A percentile compares a stretch with the other conserved stretches of the same genome.
Conservation (phyloP, 2,329 filamentous ascomycete species). For the Xylariaceae sp. region DNA sequence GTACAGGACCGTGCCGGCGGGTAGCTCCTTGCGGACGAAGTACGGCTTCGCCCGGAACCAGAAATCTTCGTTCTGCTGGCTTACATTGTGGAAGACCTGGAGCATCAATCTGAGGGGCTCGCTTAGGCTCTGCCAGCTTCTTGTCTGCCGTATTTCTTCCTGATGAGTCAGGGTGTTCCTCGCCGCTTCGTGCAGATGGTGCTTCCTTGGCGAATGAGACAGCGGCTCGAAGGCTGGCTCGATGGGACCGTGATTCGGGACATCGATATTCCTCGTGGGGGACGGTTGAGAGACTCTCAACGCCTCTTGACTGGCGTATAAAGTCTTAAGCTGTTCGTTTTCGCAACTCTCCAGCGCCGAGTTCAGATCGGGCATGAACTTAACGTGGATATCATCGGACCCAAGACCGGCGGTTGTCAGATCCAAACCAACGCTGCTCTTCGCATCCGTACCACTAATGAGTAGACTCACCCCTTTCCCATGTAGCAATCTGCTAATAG, state of each 20-base stretch:
- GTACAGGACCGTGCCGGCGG: constrained; percentile 71
- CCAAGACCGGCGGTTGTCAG: constrained; percentile 81
- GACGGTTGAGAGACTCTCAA: constrained; percentile 45
- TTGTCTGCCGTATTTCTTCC: constrained; percentile 54
- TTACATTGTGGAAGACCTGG: constrained; percentile 90
- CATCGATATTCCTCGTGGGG: constrained; percentile 45
- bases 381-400: constrained; percentile 67
- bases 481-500: constrained; percentile 78
- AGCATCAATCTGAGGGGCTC: constrained; percentile 89
- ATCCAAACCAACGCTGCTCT: constrained; percentile 70
- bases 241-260: constrained; percentile 40
- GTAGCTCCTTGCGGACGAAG: constrained; percentile 66
- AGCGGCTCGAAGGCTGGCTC: constrained; percentile 37
- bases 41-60: constrained; percentile 80
- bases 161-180: constrained; percentile 67
- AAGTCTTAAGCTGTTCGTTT: constrained; percentile 81
- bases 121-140: constrained; percentile 79
- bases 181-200: constrained; percentile 74
- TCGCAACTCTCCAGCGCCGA: constrained; percentile 91
- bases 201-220: constrained; percentile 76
- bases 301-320: constrained; percentile 67
- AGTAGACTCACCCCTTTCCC: constrained; percentile 75
- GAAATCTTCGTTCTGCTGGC: constrained; percentile 84
- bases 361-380: constrained; percentile 84
- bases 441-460: constrained; percentile 74